A percentile compares a stretch with the other conserved stretches of the same genome.
Conservation (phyloP, 257 asterid genomes). For the Solanum pennellii region DNA sequence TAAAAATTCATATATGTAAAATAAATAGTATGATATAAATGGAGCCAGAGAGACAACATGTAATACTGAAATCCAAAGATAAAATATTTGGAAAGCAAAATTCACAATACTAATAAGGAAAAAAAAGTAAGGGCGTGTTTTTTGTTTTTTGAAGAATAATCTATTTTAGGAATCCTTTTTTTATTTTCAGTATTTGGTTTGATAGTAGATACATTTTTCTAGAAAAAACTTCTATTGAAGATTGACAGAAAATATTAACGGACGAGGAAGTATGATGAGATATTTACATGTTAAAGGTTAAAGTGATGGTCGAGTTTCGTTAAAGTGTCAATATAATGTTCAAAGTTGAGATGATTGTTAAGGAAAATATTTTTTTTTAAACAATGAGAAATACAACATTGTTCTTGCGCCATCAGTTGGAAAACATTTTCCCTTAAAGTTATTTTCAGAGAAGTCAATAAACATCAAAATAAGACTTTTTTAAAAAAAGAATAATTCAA, state of each 20-base stretch:
- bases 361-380: background rate
- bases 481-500: background rate
- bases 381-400: background rate
- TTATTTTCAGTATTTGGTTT: background rate
- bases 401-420: background rate
- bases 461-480: background rate
- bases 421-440: background rate
- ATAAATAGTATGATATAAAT: too few species aligned
- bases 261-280: background rate
- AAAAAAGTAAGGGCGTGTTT: background rate
- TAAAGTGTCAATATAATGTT: background rate
- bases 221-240: background rate
- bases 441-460: background rate
- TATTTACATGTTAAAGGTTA: background rate
- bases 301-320: background rate
- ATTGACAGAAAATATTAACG: background rate
- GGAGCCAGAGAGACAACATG: background rate
- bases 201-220: background rate
- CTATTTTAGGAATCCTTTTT: background rate
- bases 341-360: background rate
- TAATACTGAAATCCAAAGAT: background rate
- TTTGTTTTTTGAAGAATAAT: too few species aligned
- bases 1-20: background rate
- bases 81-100: background rate
- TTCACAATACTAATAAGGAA: background rate